phyloP scores from a whole-genome alignment of 331 rosid species.

The Malus hybrid region DNA sequence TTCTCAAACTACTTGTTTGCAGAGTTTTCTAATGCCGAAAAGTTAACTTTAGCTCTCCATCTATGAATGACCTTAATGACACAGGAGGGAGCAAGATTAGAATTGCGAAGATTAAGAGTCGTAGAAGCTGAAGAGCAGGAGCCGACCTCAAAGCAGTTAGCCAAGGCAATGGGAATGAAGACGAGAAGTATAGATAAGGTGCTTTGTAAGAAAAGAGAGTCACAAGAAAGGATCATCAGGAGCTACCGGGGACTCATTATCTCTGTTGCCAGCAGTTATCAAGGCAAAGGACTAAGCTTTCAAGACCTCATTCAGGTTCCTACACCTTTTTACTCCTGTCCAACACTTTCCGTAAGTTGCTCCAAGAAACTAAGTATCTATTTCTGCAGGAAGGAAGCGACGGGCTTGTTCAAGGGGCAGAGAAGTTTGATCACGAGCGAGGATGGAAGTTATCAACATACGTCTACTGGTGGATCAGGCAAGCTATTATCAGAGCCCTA shows the following conservation, averaged over 20 bases:
- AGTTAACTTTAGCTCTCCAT: neutral
- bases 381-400: constrained; percentile 70
- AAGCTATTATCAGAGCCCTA: constrained; percentile 67
- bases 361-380: neutral
- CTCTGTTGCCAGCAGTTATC: constrained; percentile 58
- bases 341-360: neutral
- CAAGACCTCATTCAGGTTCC: constrained; percentile 84
- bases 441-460: constrained; percentile 71
- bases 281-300: constrained; percentile 65
- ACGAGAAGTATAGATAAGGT: constrained; percentile 36
- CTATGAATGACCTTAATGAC: neutral
- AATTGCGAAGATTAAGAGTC: constrained; percentile 31
- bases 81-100: constrained; percentile 63
- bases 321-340: neutral
- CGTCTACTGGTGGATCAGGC: constrained; percentile 85
- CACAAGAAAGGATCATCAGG: constrained; percentile 43
- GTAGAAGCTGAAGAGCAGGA: constrained; percentile 29
- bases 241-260: constrained; percentile 49
- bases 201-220: constrained; percentile 41
- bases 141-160: constrained; percentile 28
- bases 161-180: constrained; percentile 21
- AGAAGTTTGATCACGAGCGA: constrained; percentile 60
- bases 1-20: neutral
- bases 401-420: constrained; percentile 72
- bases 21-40: neutral